Evolutionary conservation across 2,329 filamentous ascomycete genomes (phyloP), one percentile per base, ranked within the genome.

Genomic region (Cercospora sp.): DNA sequence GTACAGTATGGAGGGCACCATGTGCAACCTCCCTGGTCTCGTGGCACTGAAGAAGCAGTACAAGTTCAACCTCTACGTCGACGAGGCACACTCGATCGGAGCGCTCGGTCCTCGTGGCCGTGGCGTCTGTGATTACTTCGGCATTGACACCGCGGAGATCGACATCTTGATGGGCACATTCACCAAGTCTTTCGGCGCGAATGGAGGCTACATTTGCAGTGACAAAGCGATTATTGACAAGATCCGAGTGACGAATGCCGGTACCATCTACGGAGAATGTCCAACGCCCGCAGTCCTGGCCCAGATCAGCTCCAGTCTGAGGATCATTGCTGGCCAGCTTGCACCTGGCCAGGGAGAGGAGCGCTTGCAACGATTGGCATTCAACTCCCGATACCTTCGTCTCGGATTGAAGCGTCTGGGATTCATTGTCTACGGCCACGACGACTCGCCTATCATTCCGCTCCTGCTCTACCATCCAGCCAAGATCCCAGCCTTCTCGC

Each of bases 1-100:
- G 20, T 99, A 99, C 85, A 98, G 94, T 0, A 99, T 99, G 95
- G 95, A 99, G 83, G 95, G 95, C 60, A 97, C 94, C 73, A 97
- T 99, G 92, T 95, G 92, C 81, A 95, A 99, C 79, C 87, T 99
- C n/a, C 95, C 95, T 1, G 92, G 92, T 69, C 84, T 99, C 61
- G 82, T 99, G 67, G 87, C 86, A 61, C 86, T 99, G 72, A 97
- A 97, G 87, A 90, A 90, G 79, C 93, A 92, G 81, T 99, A 99
- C 88, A 98, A 97, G 84, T 99, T 97, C 83, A 88, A 93, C 78
- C 87, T 99, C 2, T 99, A 97, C 77, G 86, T 99, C 68, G 95
- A 99, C 76, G 95, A 99, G 82, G 95, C 95, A 40, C 95, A 99
- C 84, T 97, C 94, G 12, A 88, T 99, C 69, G 95, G 95, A 75